Base-by-base conservation (phyloP, 768 basidiomycete species). In the Omphalotus guepiniiformis region DNA sequence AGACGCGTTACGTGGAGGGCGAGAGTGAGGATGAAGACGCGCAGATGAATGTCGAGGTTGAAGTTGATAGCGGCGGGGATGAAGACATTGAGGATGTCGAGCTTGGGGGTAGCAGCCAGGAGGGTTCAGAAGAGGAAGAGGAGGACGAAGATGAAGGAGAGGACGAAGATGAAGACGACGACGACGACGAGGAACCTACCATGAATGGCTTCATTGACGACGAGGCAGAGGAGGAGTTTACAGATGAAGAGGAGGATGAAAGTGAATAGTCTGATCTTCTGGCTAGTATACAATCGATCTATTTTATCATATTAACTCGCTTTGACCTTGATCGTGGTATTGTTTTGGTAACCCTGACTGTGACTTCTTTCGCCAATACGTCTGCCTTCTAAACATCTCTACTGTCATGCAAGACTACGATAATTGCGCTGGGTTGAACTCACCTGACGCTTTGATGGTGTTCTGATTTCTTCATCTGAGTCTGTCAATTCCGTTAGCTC, bases 161-260 rank as follows among this genome's bases (percentile, higher is more conserved):
- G 1, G 40, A 49, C 1, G 48, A 40, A 2, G 48, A 50, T 1
- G 42, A 50, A 3, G 49, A 50, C 2, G 50, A 46, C 8, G 45
- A 51, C 27, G 50, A 51, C 15, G 50, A 47, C 13, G 50, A 47
- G 59, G 61, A 58, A 21, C 55, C 55, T 34, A 51, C 49, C 12
- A 47, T 62, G 15, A 66, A 64, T 47, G 70, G 66, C 32, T 61
- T 62, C 36, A 59, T 61, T 12, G 68, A 74, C 15, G 72, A 73
- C 11, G 70, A 70, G 5, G 74, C 68, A 1, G 65, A 73, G 32
- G 63, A 64, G 47, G 49, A 50, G 13, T 58, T 61, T 3, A 50
- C 35, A 22, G 68, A 68, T 6, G 69, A 69, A 23, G 66, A 68
- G 26, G 57, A 57, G 34, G 63, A 69, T 2, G 70, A 68, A 36